Conservation (phyloP, 768 basidiomycete species). For the Favolaschia claudopus region DNA sequence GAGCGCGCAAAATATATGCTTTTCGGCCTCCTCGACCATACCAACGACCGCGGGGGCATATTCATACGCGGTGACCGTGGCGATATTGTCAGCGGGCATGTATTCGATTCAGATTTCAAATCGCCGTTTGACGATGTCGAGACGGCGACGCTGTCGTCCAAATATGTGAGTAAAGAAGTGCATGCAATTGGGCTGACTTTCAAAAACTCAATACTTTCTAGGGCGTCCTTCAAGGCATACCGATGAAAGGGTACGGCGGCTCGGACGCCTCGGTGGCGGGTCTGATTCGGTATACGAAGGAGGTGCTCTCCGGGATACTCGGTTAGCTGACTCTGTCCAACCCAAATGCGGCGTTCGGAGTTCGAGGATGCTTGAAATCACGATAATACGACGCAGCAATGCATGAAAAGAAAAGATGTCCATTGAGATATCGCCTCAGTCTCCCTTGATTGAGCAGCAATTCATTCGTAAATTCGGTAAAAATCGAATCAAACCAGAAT, state of each 20-base stretch:
- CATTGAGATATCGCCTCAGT: too few species aligned
- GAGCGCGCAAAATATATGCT: conserved; percentile 17
- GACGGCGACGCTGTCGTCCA: neutral
- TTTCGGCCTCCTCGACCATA: neutral
- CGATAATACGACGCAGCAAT: too few species aligned
- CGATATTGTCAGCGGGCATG: neutral
- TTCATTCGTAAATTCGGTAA: too few species aligned
- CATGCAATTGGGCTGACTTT: neutral
- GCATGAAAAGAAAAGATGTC: too few species aligned
- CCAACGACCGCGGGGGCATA: too few species aligned
- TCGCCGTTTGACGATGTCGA: neutral
- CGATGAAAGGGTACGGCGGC: conserved; percentile 18
- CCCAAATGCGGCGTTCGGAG: too few species aligned
- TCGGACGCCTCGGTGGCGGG: neutral
- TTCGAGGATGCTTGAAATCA: too few species aligned
- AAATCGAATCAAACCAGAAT: too few species aligned
- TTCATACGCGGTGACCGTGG: neutral
- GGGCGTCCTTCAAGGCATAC: conserved; percentile 7
- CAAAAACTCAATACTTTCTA: neutral
- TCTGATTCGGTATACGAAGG: conserved; percentile 6
- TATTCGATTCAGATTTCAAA: neutral
- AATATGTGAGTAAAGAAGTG: too few species aligned
- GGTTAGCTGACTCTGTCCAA: too few species aligned
- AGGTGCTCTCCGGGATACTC: too few species aligned
- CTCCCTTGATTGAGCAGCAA: too few species aligned